Evolutionary conservation across 495 filamentous ascomycete genomes (phyloP).

Genomic region (Podospora tetraspora): DNA sequence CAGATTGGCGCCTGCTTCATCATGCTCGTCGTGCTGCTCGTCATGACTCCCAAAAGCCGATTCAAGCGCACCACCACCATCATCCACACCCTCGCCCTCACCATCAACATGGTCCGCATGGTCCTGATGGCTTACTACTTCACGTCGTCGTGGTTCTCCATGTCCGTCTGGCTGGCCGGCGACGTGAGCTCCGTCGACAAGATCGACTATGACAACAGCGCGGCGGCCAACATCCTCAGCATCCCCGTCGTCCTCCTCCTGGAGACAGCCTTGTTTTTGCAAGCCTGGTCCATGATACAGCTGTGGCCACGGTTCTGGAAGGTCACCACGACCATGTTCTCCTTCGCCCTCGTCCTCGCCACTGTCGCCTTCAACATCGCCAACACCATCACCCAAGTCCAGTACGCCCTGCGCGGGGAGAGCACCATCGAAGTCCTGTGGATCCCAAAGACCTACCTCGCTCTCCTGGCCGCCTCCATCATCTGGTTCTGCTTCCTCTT

Average conservation of each 20-base stretch:
- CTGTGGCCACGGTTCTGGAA: conserved; percentile 38
- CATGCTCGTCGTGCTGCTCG: conserved; percentile 58
- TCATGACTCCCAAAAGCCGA: conserved; percentile 27
- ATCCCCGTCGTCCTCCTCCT: conserved; percentile 57
- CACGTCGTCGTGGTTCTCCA: conserved; percentile 49
- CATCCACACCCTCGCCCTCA: conserved; percentile 24
- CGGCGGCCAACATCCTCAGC: conserved; percentile 49
- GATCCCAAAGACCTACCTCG: conserved; percentile 51
- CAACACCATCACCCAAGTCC: conserved; percentile 52
- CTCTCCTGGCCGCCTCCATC: conserved; percentile 57
- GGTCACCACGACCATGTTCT: conserved; percentile 42
- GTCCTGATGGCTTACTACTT: conserved; percentile 56
- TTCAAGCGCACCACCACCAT: conserved; percentile 21
- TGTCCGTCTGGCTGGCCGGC: conserved; percentile 53
- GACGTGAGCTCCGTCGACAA: conserved; percentile 51
- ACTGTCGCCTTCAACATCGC: conserved; percentile 58
- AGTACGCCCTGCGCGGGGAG: conserved; percentile 39
- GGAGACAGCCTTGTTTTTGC: conserved; percentile 64
- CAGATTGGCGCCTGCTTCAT: conserved; percentile 71
- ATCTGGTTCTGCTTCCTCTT: conserved; percentile 74
- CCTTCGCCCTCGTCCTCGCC: conserved; percentile 47
- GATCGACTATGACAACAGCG: conserved; percentile 45
- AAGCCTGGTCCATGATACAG: conserved; percentile 60
- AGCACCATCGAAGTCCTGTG: conserved; percentile 25
- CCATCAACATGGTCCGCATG: conserved; percentile 56